Conservation (phyloP, 495 filamentous ascomycete species). For the Letharia columbiana region DNA sequence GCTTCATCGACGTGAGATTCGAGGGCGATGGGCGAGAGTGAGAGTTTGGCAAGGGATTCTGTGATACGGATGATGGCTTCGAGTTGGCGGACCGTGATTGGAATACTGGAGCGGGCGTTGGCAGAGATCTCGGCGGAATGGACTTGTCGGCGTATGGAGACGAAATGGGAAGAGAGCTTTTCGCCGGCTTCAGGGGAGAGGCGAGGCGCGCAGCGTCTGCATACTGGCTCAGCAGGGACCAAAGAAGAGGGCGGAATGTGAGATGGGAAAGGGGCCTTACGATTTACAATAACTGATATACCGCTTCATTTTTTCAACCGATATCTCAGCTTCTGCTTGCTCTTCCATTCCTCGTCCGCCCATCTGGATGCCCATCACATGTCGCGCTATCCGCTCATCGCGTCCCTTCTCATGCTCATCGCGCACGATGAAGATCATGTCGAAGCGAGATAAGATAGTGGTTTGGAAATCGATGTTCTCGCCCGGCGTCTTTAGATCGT, state of each 20-base stretch:
- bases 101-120: constrained; percentile 82
- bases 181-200: constrained; percentile 89
- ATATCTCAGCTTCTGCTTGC: constrained; percentile 72
- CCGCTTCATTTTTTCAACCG: constrained; percentile 93
- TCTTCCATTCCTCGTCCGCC: constrained; percentile 78
- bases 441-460: constrained; percentile 95
- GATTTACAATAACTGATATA: constrained; percentile 97
- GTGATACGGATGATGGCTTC: constrained; percentile 97
- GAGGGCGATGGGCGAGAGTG: constrained; percentile 73
- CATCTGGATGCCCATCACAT: constrained; percentile 98
- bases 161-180: constrained; percentile 95
- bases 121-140: constrained; percentile 81
- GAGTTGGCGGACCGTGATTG: constrained; percentile 94
- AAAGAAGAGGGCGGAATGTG: constrained; percentile 1
- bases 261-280: constrained; percentile 43
- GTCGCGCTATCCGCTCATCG: constrained; percentile 89
- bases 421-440: constrained; percentile 99
- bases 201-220: constrained; percentile 81
- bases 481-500: constrained; percentile 93
- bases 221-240: neutral
- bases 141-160: constrained; percentile 89
- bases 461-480: constrained; percentile 99
- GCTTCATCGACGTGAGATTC: constrained; percentile 95
- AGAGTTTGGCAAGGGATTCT: constrained; percentile 87
- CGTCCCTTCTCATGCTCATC: constrained; percentile 86